A percentile compares a stretch with the other conserved stretches of the same genome.
These are phyloP conservation scores for Medicago lupulina DNA, from an alignment of 306 rosid genomes.

Conservation along the genomic window DNA sequence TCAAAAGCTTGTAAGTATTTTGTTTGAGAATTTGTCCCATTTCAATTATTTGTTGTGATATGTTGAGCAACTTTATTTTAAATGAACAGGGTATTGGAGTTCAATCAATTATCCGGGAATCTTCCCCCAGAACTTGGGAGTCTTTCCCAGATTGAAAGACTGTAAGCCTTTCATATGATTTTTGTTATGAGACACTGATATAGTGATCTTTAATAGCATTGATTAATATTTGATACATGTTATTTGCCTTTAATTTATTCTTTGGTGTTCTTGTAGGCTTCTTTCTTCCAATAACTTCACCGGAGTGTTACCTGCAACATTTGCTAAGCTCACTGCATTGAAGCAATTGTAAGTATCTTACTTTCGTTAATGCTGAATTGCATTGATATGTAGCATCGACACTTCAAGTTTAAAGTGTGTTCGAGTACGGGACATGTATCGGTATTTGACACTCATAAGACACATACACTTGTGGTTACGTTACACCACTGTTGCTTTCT, in stretches of 20 bases:
- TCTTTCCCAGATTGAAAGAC: slow-evolving; percentile 50
- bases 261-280: slow-evolving; percentile 41
- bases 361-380: background rate
- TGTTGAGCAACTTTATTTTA: slow-evolving; percentile 11
- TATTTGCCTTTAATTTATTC: background rate
- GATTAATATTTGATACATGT: background rate
- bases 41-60: background rate
- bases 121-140: slow-evolving; percentile 74
- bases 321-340: slow-evolving; percentile 42
- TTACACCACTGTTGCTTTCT: background rate
- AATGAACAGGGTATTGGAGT: slow-evolving; percentile 55
- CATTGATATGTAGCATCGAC: background rate
- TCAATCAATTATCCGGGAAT: slow-evolving; percentile 62
- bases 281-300: slow-evolving; percentile 55
- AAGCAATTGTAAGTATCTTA: slow-evolving; percentile 55
- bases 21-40: background rate
- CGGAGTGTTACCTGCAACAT: slow-evolving; percentile 46
- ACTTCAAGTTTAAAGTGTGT: background rate
- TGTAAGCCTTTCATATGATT: slow-evolving; percentile 52
- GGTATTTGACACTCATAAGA: background rate
- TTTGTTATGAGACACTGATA: background rate
- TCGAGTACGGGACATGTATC: background rate
- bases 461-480: no score
- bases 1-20: slow-evolving; percentile 65
- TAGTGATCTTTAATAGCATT: background rate